A percentile compares a stretch with the other conserved stretches of the same genome.
These are phyloP conservation scores for Emmonsiellopsis sp. DNA, from an alignment of 2,329 filamentous ascomycete species.

Conservation along the genomic window DNA sequence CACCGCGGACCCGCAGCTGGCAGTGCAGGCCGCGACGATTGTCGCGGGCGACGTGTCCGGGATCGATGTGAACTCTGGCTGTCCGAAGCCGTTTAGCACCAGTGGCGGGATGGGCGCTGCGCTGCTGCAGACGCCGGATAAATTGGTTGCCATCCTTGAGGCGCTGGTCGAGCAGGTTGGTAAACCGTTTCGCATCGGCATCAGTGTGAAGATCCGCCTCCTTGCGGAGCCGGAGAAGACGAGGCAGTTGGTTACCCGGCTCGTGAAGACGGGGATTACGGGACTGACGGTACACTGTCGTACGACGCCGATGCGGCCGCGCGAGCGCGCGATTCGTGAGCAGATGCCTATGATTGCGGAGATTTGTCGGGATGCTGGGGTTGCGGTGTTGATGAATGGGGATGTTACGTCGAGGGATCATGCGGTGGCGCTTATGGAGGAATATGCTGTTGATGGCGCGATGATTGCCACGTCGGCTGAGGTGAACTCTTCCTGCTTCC, in stretches of 20 bases:
- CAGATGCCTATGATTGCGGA: conserved; percentile 77
- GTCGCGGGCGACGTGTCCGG: conserved; percentile 83
- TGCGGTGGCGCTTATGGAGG: conserved; percentile 59
- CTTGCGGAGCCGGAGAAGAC: conserved; percentile 70
- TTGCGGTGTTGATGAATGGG: conserved; percentile 92
- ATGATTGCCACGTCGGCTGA: conserved; percentile 97
- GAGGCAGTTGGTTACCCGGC: conserved; percentile 62
- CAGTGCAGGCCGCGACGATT: conserved; percentile 73
- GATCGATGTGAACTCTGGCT: conserved; percentile 97
- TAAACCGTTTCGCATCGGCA: conserved; percentile 73
- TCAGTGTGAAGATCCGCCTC: conserved; percentile 93
- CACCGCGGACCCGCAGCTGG: conserved; percentile 70
- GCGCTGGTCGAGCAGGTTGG: conserved; percentile 72
- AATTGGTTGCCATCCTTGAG: conserved; percentile 71
- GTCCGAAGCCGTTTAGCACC: conserved; percentile 93
- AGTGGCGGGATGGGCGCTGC: conserved; percentile 92
- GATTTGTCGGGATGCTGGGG: conserved; percentile 73
- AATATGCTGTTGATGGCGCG: conserved; percentile 82
- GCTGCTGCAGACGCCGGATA: conserved; percentile 74
- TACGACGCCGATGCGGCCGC: conserved; percentile 88
- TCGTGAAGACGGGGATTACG: conserved; percentile 82
- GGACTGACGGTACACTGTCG: conserved; percentile 91
- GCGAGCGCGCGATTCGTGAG: conserved; percentile 75
- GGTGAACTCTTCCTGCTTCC: conserved; percentile 83
- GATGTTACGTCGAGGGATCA: conserved; percentile 72